Evolutionary conservation across 2,329 filamentous ascomycete genomes (phyloP).

Genomic region (Calycina herbarum): DNA sequence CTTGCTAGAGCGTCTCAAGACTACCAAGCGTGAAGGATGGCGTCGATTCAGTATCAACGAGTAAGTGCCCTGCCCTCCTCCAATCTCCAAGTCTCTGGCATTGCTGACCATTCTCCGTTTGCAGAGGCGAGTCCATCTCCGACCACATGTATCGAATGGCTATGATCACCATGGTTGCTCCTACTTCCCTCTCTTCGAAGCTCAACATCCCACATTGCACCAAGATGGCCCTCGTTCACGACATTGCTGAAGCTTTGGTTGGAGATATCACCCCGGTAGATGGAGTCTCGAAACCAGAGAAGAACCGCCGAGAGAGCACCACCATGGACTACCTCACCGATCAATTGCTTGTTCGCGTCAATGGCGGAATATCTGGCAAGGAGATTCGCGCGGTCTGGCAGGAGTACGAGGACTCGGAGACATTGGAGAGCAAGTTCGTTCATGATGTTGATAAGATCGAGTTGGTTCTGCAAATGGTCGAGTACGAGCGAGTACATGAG

Average conservation of each 20-base stretch:
- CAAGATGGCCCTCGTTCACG: constrained; percentile 93
- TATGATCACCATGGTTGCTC: constrained; percentile 89
- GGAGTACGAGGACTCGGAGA: constrained; percentile 89
- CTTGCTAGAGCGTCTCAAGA: constrained; percentile 90
- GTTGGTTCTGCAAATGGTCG: constrained; percentile 89
- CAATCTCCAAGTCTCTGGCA: background rate
- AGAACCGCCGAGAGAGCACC: constrained; percentile 79
- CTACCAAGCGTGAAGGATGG: constrained; percentile 95
- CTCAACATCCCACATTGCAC: constrained; percentile 83
- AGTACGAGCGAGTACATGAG: constrained; percentile 78
- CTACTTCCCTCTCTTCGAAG: constrained; percentile 66
- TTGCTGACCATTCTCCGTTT: constrained; percentile 21
- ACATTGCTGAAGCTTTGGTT: constrained; percentile 94
- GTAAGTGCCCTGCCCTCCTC: constrained; percentile 4
- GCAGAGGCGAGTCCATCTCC: constrained; percentile 81
- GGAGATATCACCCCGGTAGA: constrained; percentile 97
- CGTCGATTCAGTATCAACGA: constrained; percentile 73
- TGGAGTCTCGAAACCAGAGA: constrained; percentile 80
- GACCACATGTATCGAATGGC: constrained; percentile 99
- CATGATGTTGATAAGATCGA: constrained; percentile 99
- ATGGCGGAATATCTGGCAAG: constrained; percentile 66
- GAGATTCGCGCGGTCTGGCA: constrained; percentile 83
- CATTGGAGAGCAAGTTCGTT: constrained; percentile 82
- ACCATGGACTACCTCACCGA: constrained; percentile 88
- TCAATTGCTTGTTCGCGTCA: constrained; percentile 70